These are phyloP conservation scores for Penicillium sp. DNA, from an alignment of 2,329 filamentous ascomycete species.

Conservation along the genomic window DNA sequence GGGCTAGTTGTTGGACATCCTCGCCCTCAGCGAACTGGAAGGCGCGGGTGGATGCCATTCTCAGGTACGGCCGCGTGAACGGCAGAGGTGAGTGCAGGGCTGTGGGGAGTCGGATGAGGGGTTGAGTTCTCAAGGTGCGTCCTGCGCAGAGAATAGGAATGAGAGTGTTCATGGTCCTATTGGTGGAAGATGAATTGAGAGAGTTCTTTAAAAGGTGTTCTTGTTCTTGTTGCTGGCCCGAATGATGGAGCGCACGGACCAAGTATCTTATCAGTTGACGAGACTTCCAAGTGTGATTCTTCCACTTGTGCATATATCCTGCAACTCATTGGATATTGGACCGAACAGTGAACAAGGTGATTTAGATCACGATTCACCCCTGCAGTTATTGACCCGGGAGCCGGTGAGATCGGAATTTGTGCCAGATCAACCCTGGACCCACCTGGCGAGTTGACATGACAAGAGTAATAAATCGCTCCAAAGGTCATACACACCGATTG, in stretches of 20 bases:
- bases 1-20: constrained; percentile 25
- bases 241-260: constrained; percentile 4
- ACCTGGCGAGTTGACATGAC: background rate
- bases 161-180: constrained; percentile 2
- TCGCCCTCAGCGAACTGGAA: constrained; percentile 30
- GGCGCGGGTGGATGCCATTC: constrained; percentile 22
- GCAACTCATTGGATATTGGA: background rate
- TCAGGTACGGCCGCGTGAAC: constrained; percentile 4
- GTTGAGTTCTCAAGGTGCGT: background rate
- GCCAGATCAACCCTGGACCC: too few relatives aligned
- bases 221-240: background rate
- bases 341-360: background rate
- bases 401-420: too few relatives aligned
- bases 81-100: background rate
- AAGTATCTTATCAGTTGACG: background rate
- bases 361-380: too few relatives aligned
- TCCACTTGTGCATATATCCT: background rate
- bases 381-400: too few relatives aligned
- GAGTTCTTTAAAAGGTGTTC: background rate
- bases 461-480: too few relatives aligned
- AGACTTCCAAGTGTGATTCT: constrained; percentile 1
- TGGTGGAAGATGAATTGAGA: too few relatives aligned
- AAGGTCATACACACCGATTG: too few relatives aligned
- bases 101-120: background rate
- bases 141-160: constrained; percentile 2